phyloP scores from a whole-genome alignment of 1,284 basidiomycete genomes.

The Chondrostereum purpureum region DNA sequence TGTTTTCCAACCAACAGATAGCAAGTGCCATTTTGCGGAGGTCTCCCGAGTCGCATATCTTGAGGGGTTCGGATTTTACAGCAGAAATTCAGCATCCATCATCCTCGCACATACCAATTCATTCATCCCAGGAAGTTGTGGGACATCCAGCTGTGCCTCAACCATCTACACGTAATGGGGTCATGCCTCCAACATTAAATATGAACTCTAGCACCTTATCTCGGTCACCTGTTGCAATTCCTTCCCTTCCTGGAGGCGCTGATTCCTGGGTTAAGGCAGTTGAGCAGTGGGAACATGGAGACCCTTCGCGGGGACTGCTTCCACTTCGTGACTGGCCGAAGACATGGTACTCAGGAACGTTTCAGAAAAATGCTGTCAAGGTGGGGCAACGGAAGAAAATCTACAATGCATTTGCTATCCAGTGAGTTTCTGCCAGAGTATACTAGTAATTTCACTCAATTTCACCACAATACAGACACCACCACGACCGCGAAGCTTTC shows the following conservation, averaged over 20 bases:
- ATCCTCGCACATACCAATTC: no score
- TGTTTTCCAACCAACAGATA: no score
- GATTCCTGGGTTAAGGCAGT: conserved; percentile 11
- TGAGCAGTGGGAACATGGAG: conserved; percentile 12
- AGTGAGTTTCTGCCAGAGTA: neutral
- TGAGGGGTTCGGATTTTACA: neutral
- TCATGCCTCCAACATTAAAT: neutral
- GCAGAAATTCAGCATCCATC: no score
- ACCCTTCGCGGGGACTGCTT: neutral
- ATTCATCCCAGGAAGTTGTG: neutral
- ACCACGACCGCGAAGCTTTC: neutral
- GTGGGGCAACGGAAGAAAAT: neutral
- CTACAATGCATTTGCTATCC: neutral
- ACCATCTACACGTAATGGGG: neutral
- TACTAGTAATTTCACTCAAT: neutral
- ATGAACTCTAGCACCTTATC: neutral
- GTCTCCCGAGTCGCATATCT: no score
- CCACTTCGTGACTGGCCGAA: conserved; percentile 13
- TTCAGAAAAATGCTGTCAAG: neutral
- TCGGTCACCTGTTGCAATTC: neutral
- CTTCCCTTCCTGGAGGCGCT: conserved; percentile 5
- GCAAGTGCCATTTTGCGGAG: neutral
- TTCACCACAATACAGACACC: neutral
- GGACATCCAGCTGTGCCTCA: neutral
- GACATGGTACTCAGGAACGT: conserved; percentile 5